These are phyloP conservation scores for Dinochytrium kinnereticum DNA, from an alignment of 371 early-diverging fungal genomes.

Conservation along the genomic window DNA sequence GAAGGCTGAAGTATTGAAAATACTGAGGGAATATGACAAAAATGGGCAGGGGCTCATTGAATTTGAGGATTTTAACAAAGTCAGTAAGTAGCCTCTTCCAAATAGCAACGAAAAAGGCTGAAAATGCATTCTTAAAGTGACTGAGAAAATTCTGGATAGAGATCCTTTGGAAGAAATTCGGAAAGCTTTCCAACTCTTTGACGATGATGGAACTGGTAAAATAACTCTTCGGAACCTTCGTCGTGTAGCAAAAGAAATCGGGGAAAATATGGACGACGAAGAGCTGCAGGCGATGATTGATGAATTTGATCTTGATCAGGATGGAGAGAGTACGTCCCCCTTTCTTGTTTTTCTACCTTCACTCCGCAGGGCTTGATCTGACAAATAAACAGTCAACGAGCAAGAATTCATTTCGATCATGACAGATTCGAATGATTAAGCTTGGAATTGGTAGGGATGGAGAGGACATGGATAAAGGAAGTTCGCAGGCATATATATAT, in stretches of 20 bases:
- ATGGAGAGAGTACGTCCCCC: slow-evolving; percentile 69
- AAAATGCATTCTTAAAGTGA: slow-evolving; percentile 49
- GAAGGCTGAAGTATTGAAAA: slow-evolving; percentile 72
- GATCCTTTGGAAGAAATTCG: slow-evolving; percentile 78
- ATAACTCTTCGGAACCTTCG: slow-evolving; percentile 67
- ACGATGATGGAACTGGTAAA: slow-evolving; percentile 68
- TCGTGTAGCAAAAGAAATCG: slow-evolving; percentile 75
- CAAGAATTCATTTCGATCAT: slow-evolving; percentile 77
- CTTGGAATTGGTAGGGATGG: too few relatives aligned
- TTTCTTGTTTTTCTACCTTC: too few relatives aligned
- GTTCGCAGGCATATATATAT: not conserved
- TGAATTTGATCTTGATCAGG: slow-evolving; percentile 75
- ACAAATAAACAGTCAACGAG: slow-evolving; percentile 77
- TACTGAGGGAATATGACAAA: slow-evolving; percentile 64
- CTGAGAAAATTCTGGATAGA: slow-evolving; percentile 67
- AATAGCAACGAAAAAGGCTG: not conserved
- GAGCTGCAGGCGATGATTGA: slow-evolving; percentile 63
- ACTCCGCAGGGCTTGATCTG: slow-evolving; percentile 22
- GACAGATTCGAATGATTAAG: slow-evolving; percentile 59
- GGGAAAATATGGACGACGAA: slow-evolving; percentile 77
- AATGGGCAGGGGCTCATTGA: slow-evolving; percentile 60
- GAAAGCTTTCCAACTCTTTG: slow-evolving; percentile 80
- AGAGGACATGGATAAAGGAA: too few relatives aligned
- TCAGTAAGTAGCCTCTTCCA: slow-evolving; percentile 58
- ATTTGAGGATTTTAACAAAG: slow-evolving; percentile 66